phyloP scores from a whole-genome alignment of 1,284 basidiomycete species.

The Fomes fomentarius region DNA sequence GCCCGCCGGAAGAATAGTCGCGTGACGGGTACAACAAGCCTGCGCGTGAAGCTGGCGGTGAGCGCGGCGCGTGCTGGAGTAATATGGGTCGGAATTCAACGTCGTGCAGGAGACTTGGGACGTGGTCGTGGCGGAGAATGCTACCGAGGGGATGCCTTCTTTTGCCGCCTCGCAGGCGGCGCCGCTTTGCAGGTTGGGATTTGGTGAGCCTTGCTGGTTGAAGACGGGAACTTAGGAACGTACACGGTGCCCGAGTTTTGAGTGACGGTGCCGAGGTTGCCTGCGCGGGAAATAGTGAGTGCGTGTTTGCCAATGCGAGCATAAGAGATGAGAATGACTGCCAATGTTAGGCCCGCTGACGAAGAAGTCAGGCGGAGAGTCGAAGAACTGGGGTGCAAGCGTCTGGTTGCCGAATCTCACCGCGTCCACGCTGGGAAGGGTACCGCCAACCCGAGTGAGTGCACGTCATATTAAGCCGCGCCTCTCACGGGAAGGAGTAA shows the following conservation, averaged over 20 bases:
- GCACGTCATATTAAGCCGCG: not conserved
- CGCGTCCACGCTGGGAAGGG: conserved; percentile 39
- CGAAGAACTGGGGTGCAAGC: conserved; percentile 46
- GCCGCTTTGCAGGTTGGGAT: conserved; percentile 36
- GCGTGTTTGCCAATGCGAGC: not conserved
- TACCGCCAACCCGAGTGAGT: not conserved
- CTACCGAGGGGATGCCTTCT: conserved; percentile 51
- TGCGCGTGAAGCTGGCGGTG: conserved; percentile 41
- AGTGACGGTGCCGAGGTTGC: conserved; percentile 41
- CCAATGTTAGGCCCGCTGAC: conserved; percentile 56
- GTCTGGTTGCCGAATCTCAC: conserved; percentile 50
- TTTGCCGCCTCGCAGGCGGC: conserved; percentile 49
- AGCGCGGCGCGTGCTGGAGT: conserved; percentile 40
- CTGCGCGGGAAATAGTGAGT: conserved; percentile 28
- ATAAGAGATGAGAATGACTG: conserved; percentile 35
- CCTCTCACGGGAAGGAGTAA: conserved; percentile 34
- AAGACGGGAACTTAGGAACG: conserved; percentile 12
- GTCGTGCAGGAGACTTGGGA: conserved; percentile 49
- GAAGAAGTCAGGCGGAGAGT: conserved; percentile 48
- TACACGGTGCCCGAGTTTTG: conserved; percentile 53
- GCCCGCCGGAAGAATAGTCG: conserved; percentile 42
- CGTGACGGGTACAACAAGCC: conserved; percentile 36
- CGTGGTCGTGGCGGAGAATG: conserved; percentile 48
- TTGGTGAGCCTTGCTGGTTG: not conserved
- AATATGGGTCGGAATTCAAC: conserved; percentile 37